Conservation (phyloP, 495 filamentous ascomycete species). For the Ramalina peruviana region DNA sequence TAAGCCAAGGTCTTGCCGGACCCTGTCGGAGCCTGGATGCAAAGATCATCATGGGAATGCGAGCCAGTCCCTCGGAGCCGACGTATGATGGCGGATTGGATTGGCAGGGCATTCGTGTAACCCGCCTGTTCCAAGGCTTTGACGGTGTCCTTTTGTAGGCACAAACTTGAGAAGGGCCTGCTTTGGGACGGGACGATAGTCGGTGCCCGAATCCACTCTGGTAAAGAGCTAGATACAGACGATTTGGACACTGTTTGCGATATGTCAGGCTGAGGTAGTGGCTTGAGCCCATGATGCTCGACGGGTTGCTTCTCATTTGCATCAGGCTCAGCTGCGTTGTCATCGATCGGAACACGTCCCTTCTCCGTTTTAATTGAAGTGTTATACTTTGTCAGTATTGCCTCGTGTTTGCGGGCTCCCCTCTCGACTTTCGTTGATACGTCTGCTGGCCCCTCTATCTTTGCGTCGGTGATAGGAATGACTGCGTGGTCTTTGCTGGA, state of each 20-base stretch:
- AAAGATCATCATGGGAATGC: constrained; percentile 53
- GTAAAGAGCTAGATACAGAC: constrained; percentile 34
- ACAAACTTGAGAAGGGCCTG: constrained; percentile 47
- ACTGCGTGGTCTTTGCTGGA: background rate
- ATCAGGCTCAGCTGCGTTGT: background rate
- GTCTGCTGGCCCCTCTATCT: background rate
- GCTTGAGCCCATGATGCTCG: constrained; percentile 49
- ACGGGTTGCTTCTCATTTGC: background rate
- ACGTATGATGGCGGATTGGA: constrained; percentile 71
- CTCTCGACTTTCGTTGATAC: constrained; percentile 1
- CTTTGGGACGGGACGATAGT: constrained; percentile 43
- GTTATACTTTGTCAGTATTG: constrained; percentile 33
- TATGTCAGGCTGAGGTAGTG: constrained; percentile 61
- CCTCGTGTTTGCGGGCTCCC: constrained; percentile 26
- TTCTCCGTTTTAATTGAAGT: constrained; percentile 20
- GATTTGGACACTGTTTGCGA: constrained; percentile 35
- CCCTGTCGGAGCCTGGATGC: constrained; percentile 79
- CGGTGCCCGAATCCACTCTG: constrained; percentile 62
- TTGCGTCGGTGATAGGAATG: background rate
- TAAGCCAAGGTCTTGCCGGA: constrained; percentile 93
- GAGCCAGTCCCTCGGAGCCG: constrained; percentile 44
- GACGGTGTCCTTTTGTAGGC: constrained; percentile 39
- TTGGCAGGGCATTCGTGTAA: constrained; percentile 65
- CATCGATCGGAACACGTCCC: background rate
- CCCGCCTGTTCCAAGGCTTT: constrained; percentile 49